Evolutionary conservation across 2,329 filamentous ascomycete genomes (phyloP), one percentile per base, ranked within the genome.

Genomic region (Aspergillus phoenicis): DNA sequence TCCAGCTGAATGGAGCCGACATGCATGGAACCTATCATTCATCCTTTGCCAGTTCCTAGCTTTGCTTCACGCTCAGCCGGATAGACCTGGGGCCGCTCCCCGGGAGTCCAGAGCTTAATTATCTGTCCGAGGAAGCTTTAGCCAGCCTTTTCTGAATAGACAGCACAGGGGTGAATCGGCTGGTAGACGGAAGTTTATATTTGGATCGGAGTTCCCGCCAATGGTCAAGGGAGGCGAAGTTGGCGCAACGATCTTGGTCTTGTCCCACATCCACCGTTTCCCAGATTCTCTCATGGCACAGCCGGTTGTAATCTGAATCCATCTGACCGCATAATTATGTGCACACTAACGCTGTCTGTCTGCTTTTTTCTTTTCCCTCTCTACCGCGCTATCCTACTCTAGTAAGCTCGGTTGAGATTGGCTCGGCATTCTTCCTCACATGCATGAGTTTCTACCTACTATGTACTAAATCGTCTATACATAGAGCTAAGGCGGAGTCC

Each of bases 11-110:
- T 51, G 47, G 47, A 30, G 47, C 28, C 47, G 47, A 51, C 17
- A 11, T 28, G 47, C 47, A 51, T 51, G 47, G 47, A 17, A 51
- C 47, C 47, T 51, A 51, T 51, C 47, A 51, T 33, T 26, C 47
- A 28, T 30, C n/a, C 47, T 51, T 13, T 45, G 41, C 10, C 41
- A 45, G 41, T 45, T 24, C 41, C 41, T 45, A 22, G 8, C 41
- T 36, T 36, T 36, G 33, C 20, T 45, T 45, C 20, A 24, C n/a
- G 20, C 8, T 13, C 41, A 4, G 7, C 39, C 20, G n/a, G 39
- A 22, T 43, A 17, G 17, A 22, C 41, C 41, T 45, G 17, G 41
- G 41, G 20, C 41, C 4, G 10, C 20, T 8, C 20, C 41, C 41
- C 41, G 41, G 41, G 41, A 36, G 4, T 22, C 41, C 41, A 45